Base-by-base conservation (phyloP, 495 filamentous ascomycete species). In the Aspergillus bertholletiae region DNA sequence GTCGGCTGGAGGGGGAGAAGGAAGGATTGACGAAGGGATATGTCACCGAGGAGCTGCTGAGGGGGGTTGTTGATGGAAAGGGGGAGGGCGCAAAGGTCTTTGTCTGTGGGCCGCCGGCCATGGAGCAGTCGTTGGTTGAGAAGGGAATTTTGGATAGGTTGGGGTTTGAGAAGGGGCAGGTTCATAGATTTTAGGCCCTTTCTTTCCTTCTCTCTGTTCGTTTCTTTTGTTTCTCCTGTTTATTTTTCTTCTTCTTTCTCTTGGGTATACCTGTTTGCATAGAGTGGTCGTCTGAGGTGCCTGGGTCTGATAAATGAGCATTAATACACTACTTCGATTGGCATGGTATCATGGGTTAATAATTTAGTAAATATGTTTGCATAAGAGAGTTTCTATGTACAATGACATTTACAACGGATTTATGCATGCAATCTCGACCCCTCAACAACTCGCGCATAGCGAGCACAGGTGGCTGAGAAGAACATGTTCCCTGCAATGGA, bases 21-120 rank as follows among this genome's bases (percentile, higher is more conserved):
- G 26, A 72, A 46, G 55, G 61, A 18, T 65, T 78, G 35, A 64
- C 65, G 5, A 83, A 79, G 62, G 86, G 86, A 0, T 78, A 78
- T 59, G 73, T 90, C 1, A 79, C 74, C 0, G 77, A 75, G 58
- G 72, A 83, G 51, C 56, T 88, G 20, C 59, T 88, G 55, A 68
- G 77, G 57, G 70, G 74, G 41, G 73, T 80, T 2, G 68, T 79
- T 15, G 53, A 68, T 34, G 63, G 63, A 28, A 66, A 72, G 0
- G 63, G 73, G 22, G 56, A 63, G 57, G 74, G 77, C 53, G 70
- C 70, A 3, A 86, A 86, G 62, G 77, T 89, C 7, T 84, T 88
- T 58, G 74, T 89, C 5, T 88, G 84, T 57, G 86, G 85, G 1
- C 83, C 84, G 20, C 82, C 82, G 27, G 75, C 75, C 2, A 85